Evolutionary conservation across 163 green algal species (phyloP).

Genomic region (Scenedesmus sp.): DNA sequence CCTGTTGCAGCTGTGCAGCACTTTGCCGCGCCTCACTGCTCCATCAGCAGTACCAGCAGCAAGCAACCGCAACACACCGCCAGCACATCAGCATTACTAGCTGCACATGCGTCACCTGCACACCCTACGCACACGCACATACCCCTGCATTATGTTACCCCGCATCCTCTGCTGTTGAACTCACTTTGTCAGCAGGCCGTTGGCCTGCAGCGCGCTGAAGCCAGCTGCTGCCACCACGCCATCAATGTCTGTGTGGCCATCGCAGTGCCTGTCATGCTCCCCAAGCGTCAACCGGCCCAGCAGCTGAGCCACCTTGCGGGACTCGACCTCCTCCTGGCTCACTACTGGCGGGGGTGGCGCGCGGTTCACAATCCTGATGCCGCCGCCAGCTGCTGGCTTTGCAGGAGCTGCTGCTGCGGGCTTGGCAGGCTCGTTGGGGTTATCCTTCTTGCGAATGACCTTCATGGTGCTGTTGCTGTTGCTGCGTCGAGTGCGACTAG

Average conservation of each 20-base stretch:
- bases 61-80: neutral
- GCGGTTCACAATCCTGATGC: constrained; percentile 40
- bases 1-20: neutral
- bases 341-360: constrained; percentile 36
- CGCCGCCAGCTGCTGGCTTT: neutral
- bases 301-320: constrained; percentile 46
- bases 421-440: neutral
- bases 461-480: constrained; percentile 40
- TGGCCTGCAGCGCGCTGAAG: constrained; percentile 50
- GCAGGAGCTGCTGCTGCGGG: constrained; percentile 25
- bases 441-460: constrained; percentile 47
- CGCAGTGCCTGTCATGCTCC: constrained; percentile 33
- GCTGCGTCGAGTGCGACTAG: neutral
- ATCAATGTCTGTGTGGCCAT: constrained; percentile 43
- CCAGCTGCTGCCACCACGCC: constrained; percentile 40
- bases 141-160: too few relatives aligned
- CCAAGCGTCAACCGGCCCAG: constrained; percentile 43
- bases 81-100: neutral
- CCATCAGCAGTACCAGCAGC: neutral
- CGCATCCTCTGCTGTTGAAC: too few relatives aligned
- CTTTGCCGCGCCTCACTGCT: neutral
- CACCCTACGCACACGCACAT: too few relatives aligned
- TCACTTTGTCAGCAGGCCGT: constrained; percentile 43
- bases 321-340: constrained; percentile 45
- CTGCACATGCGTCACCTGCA: neutral